Conservation (phyloP, 2,329 filamentous ascomycete genomes). For the Hypoxylon sp. region DNA sequence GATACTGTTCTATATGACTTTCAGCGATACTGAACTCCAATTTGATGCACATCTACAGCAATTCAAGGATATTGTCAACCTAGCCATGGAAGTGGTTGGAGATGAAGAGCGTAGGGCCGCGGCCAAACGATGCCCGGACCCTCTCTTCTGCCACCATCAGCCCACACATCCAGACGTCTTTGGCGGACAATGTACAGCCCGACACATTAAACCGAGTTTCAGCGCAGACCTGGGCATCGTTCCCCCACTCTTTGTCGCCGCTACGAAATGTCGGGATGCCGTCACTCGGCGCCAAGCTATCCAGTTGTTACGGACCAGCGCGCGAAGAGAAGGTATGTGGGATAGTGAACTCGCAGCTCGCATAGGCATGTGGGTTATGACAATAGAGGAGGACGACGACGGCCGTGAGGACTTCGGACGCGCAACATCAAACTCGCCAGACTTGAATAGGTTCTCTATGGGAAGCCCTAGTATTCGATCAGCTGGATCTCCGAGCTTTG, state of each 20-base stretch:
- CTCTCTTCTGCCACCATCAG: conserved; percentile 61
- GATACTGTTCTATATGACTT: conserved; percentile 72
- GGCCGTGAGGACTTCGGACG: conserved; percentile 46
- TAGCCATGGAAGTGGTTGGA: conserved; percentile 72
- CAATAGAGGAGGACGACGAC: conserved; percentile 67
- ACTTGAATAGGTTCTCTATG: conserved; percentile 46
- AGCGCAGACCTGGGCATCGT: conserved; percentile 75
- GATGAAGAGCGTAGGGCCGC: conserved; percentile 69
- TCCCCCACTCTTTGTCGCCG: conserved; percentile 75
- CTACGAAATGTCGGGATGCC: conserved; percentile 74
- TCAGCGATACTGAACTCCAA: conserved; percentile 69
- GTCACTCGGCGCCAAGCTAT: conserved; percentile 72
- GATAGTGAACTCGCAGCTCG: conserved; percentile 72
- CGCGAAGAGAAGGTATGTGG: conserved; percentile 78
- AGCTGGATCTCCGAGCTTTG: conserved; percentile 55
- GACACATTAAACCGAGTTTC: conserved; percentile 73
- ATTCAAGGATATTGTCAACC: conserved; percentile 69
- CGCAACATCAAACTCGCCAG: conserved; percentile 52
- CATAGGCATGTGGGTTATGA: conserved; percentile 69
- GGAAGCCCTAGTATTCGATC: conserved; percentile 47
- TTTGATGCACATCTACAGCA: conserved; percentile 69
- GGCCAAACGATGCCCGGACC: conserved; percentile 62
- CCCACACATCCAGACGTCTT: conserved; percentile 57
- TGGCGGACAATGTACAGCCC: conserved; percentile 61
- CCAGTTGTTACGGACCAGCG: conserved; percentile 70